Percentiles rank a stretch among this genome's conserved stretches.
phyloP scores from a whole-genome alignment of 768 basidiomycete species.

The Boletus edulis region DNA sequence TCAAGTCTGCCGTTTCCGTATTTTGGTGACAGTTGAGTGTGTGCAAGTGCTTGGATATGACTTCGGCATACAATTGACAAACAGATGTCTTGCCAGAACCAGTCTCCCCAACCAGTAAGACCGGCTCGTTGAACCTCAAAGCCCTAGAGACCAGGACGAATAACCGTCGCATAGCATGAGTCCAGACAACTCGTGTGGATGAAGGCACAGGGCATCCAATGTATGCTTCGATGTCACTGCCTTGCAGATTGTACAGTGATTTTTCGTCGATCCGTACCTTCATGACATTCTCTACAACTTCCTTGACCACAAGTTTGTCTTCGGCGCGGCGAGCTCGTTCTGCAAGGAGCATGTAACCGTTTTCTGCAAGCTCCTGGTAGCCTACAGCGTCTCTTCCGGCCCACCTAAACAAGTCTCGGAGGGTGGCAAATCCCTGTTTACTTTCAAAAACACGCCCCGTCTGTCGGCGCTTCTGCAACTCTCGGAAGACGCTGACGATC shows the following conservation, averaged over 20 bases:
- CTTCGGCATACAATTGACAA: conserved; percentile 83
- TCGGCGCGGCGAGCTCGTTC: conserved; percentile 84
- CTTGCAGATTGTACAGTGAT: conserved; percentile 60
- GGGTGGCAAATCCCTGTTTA: conserved; percentile 94
- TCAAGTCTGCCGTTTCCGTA: conserved; percentile 95
- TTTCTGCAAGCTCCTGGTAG: conserved; percentile 90
- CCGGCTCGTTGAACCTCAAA: conserved; percentile 87
- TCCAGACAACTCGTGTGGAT: conserved; percentile 74
- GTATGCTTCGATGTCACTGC: conserved; percentile 42
- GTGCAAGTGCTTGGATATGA: conserved; percentile 56
- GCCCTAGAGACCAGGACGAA: conserved; percentile 85
- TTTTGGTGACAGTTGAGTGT: conserved; percentile 96
- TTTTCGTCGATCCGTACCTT: conserved; percentile 78
- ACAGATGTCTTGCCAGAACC: conserved; percentile 98
- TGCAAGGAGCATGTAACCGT: conserved; percentile 96
- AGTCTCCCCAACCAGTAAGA: conserved; percentile 94
- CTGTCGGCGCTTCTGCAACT: conserved; percentile 90
- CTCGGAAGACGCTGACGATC: conserved; percentile 90
- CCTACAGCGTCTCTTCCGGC: conserved; percentile 85
- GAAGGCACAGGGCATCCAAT: conserved; percentile 56
- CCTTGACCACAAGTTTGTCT: conserved; percentile 87
- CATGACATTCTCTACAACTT: conserved; percentile 88
- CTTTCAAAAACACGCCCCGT: conserved; percentile 93
- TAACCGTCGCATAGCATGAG: conserved; percentile 86
- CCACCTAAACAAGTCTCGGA: conserved; percentile 98